These are phyloP conservation scores for Fimicolochytrium jonesii DNA, from an alignment of 192 early-diverging fungal species.

Conservation along the genomic window DNA sequence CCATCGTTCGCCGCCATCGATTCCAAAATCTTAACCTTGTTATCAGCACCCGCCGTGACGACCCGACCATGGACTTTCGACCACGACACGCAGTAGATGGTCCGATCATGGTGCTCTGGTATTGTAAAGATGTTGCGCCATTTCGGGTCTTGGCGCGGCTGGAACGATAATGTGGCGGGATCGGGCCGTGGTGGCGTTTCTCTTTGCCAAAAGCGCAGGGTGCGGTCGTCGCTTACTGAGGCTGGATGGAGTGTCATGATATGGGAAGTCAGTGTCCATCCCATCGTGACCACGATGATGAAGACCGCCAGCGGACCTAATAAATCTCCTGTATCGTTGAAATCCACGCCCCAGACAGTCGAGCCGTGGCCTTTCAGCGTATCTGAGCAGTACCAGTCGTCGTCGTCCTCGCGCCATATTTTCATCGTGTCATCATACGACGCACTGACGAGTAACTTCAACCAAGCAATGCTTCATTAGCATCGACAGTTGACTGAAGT, in stretches of 20 bases:
- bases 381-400: conserved; percentile 93
- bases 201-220: conserved; percentile 74
- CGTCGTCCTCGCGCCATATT: conserved; percentile 91
- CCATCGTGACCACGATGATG: conserved; percentile 31
- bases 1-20: too few relatives aligned
- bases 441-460: conserved; percentile 72
- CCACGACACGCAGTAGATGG: conserved; percentile 93
- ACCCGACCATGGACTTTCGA: conserved; percentile 66
- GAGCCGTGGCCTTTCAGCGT: conserved; percentile 80
- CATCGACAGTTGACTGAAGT: too few relatives aligned
- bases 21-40: conserved; percentile 66
- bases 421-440: conserved; percentile 94
- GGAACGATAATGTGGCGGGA: conserved; percentile 29
- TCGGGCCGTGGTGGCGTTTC: conserved; percentile 19
- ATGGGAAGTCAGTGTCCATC: neutral
- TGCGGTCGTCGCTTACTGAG: conserved; percentile 85
- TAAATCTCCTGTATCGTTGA: conserved; percentile 49
- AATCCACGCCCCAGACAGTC: conserved; percentile 93
- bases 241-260: conserved; percentile 30
- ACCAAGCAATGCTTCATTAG: too few relatives aligned
- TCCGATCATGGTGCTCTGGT: conserved; percentile 70
- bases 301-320: conserved; percentile 32
- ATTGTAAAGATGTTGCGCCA: conserved; percentile 69
- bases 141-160: conserved; percentile 53
- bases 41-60: conserved; percentile 83